Conservation (phyloP, 2,329 filamentous ascomycete species). For the Neocatenulostroma microsporum region DNA sequence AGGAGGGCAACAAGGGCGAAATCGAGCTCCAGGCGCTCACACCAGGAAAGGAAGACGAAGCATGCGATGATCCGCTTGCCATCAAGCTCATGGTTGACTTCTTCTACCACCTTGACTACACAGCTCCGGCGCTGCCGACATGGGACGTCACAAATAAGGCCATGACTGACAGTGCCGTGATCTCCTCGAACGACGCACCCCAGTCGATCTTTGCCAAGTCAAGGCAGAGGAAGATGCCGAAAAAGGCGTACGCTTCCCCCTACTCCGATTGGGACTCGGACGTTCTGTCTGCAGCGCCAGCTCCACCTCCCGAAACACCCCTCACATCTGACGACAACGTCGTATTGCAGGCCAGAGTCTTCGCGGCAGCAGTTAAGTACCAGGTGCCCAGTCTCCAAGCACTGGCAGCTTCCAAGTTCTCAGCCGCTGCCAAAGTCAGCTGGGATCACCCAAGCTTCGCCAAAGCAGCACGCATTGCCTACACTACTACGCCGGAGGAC, state of each 20-base stretch:
- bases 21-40: too few species aligned
- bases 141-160: too few species aligned
- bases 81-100: too few species aligned
- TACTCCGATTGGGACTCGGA: too few species aligned
- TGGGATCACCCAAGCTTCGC: conserved; percentile 29
- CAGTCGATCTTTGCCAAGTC: too few species aligned
- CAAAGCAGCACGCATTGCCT: conserved; percentile 34
- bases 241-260: too few species aligned
- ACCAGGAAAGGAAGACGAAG: too few species aligned
- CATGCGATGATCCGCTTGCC: too few species aligned
- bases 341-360: conserved; percentile 34
- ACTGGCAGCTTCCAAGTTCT: conserved; percentile 34
- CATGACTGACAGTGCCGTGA: too few species aligned
- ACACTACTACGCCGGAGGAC: conserved; percentile 35
- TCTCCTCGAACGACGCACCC: too few species aligned
- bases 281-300: not conserved
- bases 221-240: too few species aligned
- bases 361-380: conserved; percentile 37
- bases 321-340: not conserved
- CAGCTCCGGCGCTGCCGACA: not conserved
- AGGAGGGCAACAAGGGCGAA: too few species aligned
- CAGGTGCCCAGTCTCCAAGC: conserved; percentile 33
- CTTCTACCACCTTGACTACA: conserved; percentile 24
- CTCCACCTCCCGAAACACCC: not conserved
- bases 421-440: conserved; percentile 26